Conservation (phyloP, 2,329 filamentous ascomycete species). For the Penicillium sp. region DNA sequence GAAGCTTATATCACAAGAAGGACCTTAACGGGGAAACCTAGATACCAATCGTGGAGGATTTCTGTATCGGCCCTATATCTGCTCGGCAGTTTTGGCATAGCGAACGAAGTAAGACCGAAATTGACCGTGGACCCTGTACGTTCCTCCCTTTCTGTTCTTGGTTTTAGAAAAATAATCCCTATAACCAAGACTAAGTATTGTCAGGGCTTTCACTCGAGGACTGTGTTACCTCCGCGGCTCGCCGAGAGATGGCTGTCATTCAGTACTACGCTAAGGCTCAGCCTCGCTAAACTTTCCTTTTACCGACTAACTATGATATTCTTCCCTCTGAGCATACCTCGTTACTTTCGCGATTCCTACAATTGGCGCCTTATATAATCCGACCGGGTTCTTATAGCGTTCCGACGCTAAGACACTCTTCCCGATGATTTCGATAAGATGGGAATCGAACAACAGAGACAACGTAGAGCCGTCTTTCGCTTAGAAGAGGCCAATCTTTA, state of each 20-base stretch:
- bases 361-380: constrained; percentile 22
- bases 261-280: constrained; percentile 23
- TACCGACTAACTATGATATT: constrained; percentile 26
- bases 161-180: background rate
- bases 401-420: constrained; percentile 29
- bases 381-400: constrained; percentile 10
- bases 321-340: constrained; percentile 22
- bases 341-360: constrained; percentile 25
- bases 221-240: constrained; percentile 26
- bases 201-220: constrained; percentile 21
- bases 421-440: constrained; percentile 26
- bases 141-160: background rate
- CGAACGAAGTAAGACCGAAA: constrained; percentile 21
- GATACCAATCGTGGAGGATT: constrained; percentile 22
- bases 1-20: constrained; percentile 28
- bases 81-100: constrained; percentile 31
- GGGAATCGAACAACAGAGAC: constrained; percentile 18
- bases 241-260: constrained; percentile 24
- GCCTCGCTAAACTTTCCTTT: constrained; percentile 27
- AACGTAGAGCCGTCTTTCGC: constrained; percentile 19
- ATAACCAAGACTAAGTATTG: constrained; percentile 10
- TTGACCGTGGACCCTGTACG: constrained; percentile 29
- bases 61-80: constrained; percentile 29
- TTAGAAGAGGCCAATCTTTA: constrained; percentile 25
- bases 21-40: constrained; percentile 17